These are phyloP conservation scores for Epithemia pelagica DNA, from an alignment of 108 stramenopile species.

Conservation along the genomic window DNA sequence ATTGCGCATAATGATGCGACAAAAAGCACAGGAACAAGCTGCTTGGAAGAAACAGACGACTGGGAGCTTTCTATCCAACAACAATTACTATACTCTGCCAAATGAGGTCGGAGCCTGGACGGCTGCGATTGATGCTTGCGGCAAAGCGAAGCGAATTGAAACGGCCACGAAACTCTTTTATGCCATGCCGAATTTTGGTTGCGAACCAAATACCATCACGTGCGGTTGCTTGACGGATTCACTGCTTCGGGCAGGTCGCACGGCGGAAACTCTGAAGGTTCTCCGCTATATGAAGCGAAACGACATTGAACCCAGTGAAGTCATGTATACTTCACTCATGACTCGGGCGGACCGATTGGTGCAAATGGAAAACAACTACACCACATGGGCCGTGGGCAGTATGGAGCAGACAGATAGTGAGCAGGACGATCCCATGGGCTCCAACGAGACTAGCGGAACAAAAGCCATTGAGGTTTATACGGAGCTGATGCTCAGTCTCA, in stretches of 20 bases:
- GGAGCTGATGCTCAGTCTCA: constrained; percentile 55
- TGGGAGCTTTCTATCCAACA: background rate
- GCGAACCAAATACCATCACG: constrained; percentile 70
- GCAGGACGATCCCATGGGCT: background rate
- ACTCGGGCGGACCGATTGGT: constrained; percentile 55
- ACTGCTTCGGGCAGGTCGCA: constrained; percentile 45
- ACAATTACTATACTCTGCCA: constrained; percentile 20
- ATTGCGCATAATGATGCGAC: constrained; percentile 59
- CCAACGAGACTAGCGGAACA: constrained; percentile 7
- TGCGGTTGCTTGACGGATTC: constrained; percentile 72
- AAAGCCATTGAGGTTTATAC: constrained; percentile 74
- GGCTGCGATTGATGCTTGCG: constrained; percentile 85
- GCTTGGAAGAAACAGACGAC: background rate
- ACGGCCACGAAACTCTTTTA: constrained; percentile 63
- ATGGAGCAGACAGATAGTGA: background rate
- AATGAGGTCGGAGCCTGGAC: constrained; percentile 86
- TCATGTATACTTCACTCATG: constrained; percentile 86
- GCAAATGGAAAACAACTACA: constrained; percentile 37
- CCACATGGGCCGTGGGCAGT: background rate
- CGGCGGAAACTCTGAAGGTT: constrained; percentile 58
- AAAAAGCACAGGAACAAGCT: constrained; percentile 29
- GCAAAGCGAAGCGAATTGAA: constrained; percentile 67
- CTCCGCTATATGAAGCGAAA: constrained; percentile 76
- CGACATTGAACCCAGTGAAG: constrained; percentile 57
- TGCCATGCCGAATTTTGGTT: constrained; percentile 67